Evolutionary conservation across 2,329 filamentous ascomycete species (phyloP).

Genomic region (Neobulgaria alba): DNA sequence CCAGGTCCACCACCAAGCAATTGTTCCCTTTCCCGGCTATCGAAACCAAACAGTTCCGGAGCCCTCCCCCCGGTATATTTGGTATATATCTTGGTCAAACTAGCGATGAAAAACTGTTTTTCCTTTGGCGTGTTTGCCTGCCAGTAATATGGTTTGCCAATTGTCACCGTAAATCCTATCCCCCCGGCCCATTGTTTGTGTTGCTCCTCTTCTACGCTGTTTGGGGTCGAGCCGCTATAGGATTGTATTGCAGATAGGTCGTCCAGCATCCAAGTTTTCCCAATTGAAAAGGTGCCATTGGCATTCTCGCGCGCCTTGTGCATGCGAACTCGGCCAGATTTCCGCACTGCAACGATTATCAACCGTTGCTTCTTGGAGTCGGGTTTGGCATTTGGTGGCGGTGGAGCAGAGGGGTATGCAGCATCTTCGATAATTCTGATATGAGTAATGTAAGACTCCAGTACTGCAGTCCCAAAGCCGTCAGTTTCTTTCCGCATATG

Average conservation of each 20-base stretch:
- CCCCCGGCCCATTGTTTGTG: conserved; percentile 70
- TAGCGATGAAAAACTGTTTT: conserved; percentile 97
- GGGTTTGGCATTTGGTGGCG: conserved; percentile 66
- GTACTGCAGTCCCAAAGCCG: conserved; percentile 39
- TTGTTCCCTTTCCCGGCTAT: conserved; percentile 66
- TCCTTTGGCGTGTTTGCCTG: conserved; percentile 88
- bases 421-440: conserved; percentile 85
- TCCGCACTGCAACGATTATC: conserved; percentile 88
- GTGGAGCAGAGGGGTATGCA: conserved; percentile 70
- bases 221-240: conserved; percentile 56
- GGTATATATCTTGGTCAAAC: conserved; percentile 88
- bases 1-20: conserved; percentile 48
- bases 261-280: conserved; percentile 96
- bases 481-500: not conserved
- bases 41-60: conserved; percentile 76
- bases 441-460: conserved; percentile 97
- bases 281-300: conserved; percentile 92
- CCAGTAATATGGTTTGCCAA: conserved; percentile 97
- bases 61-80: conserved; percentile 88
- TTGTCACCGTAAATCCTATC: conserved; percentile 76
- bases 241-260: conserved; percentile 79
- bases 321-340: conserved; percentile 85
- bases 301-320: conserved; percentile 96
- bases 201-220: conserved; percentile 50
- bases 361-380: conserved; percentile 79